A percentile compares a stretch with the other conserved stretches of the same genome.
These are phyloP conservation scores for Kluyveromyces marxianus DNA, from an alignment of 1,139 yeast species.

Conservation along the genomic window DNA sequence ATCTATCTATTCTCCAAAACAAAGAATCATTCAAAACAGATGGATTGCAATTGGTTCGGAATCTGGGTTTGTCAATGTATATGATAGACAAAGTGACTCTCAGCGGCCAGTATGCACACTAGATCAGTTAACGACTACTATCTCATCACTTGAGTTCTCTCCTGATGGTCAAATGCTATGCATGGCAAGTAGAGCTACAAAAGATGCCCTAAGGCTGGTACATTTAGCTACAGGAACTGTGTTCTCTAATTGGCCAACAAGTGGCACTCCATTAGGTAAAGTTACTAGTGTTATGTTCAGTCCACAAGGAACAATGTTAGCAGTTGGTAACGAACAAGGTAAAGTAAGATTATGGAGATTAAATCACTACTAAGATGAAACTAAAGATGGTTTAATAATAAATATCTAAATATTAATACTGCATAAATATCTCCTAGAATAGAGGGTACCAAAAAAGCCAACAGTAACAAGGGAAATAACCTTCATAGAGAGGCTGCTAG, in stretches of 20 bases:
- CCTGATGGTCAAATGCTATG: conserved; percentile 86
- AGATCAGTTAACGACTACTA: conserved; percentile 76
- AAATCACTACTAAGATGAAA: conserved; percentile 49
- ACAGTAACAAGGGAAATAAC: too few species aligned
- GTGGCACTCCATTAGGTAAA: conserved; percentile 90
- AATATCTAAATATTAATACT: neutral
- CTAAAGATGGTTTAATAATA: neutral
- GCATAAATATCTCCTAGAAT: neutral
- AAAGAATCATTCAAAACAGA: conserved; percentile 41
- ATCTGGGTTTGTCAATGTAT: conserved; percentile 84
- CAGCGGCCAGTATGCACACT: conserved; percentile 50
- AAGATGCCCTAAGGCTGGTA: conserved; percentile 79
- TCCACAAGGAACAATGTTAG: conserved; percentile 75
- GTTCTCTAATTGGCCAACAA: conserved; percentile 94
- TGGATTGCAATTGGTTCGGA: conserved; percentile 88
- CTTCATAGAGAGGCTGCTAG: too few species aligned
- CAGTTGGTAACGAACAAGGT: conserved; percentile 88
- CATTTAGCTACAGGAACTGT: conserved; percentile 86
- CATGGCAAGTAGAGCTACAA: conserved; percentile 76
- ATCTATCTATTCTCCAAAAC: conserved; percentile 19
- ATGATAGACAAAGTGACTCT: conserved; percentile 41
- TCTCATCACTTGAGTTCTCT: conserved; percentile 67
- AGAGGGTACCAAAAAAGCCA: too few species aligned
- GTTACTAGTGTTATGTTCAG: conserved; percentile 81
- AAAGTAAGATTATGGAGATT: conserved; percentile 84